A percentile compares a stretch with the other conserved stretches of the same genome.
Conservation (phyloP, 1,284 basidiomycete species). For the Puccinia polysora region DNA sequence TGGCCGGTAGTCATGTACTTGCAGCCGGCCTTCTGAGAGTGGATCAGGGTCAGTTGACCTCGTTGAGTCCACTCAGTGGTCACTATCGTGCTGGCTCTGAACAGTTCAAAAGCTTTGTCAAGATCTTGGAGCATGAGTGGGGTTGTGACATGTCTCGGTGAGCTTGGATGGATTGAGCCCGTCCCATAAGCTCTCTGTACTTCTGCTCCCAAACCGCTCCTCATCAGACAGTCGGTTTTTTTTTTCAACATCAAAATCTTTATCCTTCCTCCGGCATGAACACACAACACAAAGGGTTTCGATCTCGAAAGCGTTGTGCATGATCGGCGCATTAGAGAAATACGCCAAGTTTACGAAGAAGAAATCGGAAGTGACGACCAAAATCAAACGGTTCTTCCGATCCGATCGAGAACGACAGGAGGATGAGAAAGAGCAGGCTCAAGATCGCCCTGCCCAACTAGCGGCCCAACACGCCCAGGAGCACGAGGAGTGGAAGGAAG, state of each 20-base stretch:
- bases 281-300: conserved; percentile 45
- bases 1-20: conserved; percentile 55
- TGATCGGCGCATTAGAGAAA: conserved; percentile 52
- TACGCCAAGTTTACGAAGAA: conserved; percentile 52
- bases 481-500: conserved; percentile 18
- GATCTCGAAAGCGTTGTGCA: conserved; percentile 45
- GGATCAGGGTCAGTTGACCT: conserved; percentile 63
- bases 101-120: conserved; percentile 66
- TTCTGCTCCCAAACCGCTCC: too few species aligned
- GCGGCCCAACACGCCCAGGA: conserved; percentile 4
- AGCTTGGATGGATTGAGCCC: conserved; percentile 46
- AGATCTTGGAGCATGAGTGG: conserved; percentile 58
- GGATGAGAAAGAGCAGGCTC: conserved; percentile 20
- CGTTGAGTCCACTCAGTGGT: conserved; percentile 64
- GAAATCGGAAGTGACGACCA: conserved; percentile 49
- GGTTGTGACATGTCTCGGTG: conserved; percentile 65
- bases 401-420: conserved; percentile 28
- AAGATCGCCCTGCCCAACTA: conserved; percentile 13
- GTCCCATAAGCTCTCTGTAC: background rate
- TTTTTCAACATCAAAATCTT: conserved; percentile 8
- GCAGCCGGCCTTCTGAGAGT: conserved; percentile 64
- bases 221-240: conserved; percentile 43
- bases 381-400: conserved; percentile 43
- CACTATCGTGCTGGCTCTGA: conserved; percentile 65
- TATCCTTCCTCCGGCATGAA: background rate